Percentiles rank a stretch among this genome's conserved stretches.
phyloP scores from a whole-genome alignment of 306 rosid genomes.

The Citrullus mucosospermus region DNA sequence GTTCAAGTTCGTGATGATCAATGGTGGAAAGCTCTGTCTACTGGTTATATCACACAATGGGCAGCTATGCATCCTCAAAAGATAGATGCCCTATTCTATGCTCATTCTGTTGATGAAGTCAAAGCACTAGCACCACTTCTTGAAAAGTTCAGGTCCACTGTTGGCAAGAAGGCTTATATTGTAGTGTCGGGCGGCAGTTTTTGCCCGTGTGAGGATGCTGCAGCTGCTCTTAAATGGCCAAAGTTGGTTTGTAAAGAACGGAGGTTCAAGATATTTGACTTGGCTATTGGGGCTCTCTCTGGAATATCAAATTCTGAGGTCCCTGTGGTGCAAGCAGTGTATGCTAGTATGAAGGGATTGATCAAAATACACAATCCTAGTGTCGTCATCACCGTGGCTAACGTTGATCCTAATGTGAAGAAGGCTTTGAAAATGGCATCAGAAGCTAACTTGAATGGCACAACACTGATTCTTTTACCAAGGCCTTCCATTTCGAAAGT shows the following conservation, averaged over 20 bases:
- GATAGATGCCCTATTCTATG: conserved; percentile 80
- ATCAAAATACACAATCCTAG: conserved; percentile 80
- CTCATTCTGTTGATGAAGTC: conserved; percentile 65
- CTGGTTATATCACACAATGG: conserved; percentile 89
- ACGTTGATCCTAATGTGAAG: conserved; percentile 53
- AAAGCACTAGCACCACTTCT: conserved; percentile 77
- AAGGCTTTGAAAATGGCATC: conserved; percentile 84
- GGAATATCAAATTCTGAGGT: conserved; percentile 72
- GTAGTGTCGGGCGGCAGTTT: conserved; percentile 61
- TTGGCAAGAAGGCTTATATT: conserved; percentile 75
- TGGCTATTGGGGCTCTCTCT: conserved; percentile 52
- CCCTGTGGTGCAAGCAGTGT: conserved; percentile 63
- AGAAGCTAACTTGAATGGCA: conserved; percentile 41
- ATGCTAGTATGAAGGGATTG: conserved; percentile 87
- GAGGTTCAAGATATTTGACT: conserved; percentile 75
- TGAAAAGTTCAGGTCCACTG: conserved; percentile 64
- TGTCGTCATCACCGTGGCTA: conserved; percentile 60
- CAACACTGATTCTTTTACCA: conserved; percentile 61
- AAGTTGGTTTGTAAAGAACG: conserved; percentile 62
- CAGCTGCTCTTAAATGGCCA: conserved; percentile 70
- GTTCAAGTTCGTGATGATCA: conserved; percentile 93
- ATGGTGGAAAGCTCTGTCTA: conserved; percentile 93
- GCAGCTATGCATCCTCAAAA: conserved; percentile 94
- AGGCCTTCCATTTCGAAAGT: conserved; percentile 54
- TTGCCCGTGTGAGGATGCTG: conserved; percentile 75